Conservation (phyloP, 208 protist species). For the Acanthamoeba sp. region DNA sequence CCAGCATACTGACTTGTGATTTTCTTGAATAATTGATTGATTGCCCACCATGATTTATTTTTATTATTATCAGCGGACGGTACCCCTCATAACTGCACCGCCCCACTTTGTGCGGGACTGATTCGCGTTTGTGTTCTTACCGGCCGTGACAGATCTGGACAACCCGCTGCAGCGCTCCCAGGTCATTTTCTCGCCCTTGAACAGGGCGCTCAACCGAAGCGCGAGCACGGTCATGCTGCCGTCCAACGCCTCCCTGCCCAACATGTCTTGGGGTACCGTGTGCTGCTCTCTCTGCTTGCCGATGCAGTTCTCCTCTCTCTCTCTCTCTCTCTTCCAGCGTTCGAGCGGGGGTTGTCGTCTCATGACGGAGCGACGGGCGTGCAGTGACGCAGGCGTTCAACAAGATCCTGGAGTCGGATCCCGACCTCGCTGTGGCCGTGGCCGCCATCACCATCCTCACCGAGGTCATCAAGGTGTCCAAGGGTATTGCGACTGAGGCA, state of each 20-base stretch:
- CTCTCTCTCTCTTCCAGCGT: too few species aligned
- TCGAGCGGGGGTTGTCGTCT: neutral
- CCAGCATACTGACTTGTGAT: too few species aligned
- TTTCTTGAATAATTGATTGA: too few species aligned
- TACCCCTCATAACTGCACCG: neutral
- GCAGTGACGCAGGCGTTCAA: slow-evolving; percentile 33
- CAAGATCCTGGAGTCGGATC: slow-evolving; percentile 35
- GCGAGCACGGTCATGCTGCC: neutral
- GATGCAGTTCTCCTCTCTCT: neutral
- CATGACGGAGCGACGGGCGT: neutral
- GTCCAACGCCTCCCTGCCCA: neutral
- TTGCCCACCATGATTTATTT: neutral
- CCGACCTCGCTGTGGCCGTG: slow-evolving; percentile 66
- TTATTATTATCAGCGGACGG: neutral
- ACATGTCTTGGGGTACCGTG: slow-evolving; percentile 46
- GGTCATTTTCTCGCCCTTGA: slow-evolving; percentile 47
- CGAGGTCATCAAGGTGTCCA: slow-evolving; percentile 73
- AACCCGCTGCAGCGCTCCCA: slow-evolving; percentile 41
- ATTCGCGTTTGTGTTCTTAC: neutral
- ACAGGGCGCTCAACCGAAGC: slow-evolving; percentile 58
- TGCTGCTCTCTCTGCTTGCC: neutral
- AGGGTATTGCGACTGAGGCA: neutral
- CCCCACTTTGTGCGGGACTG: neutral
- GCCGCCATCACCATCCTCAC: slow-evolving; percentile 74
- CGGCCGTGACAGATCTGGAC: neutral